Conservation (phyloP, 768 basidiomycete species). For the Phanerochaete sordida region DNA sequence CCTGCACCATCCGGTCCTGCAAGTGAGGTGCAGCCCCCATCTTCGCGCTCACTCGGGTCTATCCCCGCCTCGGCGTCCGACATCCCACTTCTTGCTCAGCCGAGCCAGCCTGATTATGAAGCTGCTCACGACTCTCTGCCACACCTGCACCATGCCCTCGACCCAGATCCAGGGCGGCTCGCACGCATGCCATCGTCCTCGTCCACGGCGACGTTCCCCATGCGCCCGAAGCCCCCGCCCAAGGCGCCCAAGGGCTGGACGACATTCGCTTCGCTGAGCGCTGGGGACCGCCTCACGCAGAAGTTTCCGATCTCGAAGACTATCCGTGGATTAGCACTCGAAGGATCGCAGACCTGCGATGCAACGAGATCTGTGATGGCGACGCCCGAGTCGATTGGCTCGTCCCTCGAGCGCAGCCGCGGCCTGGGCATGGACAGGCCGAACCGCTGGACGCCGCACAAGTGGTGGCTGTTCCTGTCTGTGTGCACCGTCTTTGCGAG, state of each 20-base stretch:
- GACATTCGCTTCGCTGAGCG: slow-evolving; percentile 18
- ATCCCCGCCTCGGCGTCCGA: background rate
- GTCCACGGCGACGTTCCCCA: background rate
- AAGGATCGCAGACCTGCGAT: slow-evolving; percentile 1
- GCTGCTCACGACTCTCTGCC: too few species aligned
- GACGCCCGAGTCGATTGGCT: slow-evolving; percentile 16
- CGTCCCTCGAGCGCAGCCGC: slow-evolving; percentile 31
- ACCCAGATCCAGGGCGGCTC: background rate
- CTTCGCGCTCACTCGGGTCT: background rate
- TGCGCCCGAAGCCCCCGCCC: background rate
- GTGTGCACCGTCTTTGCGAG: slow-evolving; percentile 51
- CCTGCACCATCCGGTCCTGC: background rate
- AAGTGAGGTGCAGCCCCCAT: background rate
- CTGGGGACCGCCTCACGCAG: slow-evolving; percentile 40
- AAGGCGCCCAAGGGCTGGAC: slow-evolving; percentile 4
- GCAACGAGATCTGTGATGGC: slow-evolving; percentile 5
- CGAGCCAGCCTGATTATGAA: background rate
- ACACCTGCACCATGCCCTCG: background rate
- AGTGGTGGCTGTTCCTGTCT: slow-evolving; percentile 59
- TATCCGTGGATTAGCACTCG: slow-evolving; percentile 8
- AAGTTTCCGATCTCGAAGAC: slow-evolving; percentile 47
- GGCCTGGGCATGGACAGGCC: slow-evolving; percentile 37
- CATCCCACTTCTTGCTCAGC: background rate
- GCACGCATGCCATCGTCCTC: background rate
- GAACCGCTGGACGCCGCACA: slow-evolving; percentile 57